Base-by-base conservation (phyloP, 371 early-diverging fungal genomes). In the Funneliformis caledonium region DNA sequence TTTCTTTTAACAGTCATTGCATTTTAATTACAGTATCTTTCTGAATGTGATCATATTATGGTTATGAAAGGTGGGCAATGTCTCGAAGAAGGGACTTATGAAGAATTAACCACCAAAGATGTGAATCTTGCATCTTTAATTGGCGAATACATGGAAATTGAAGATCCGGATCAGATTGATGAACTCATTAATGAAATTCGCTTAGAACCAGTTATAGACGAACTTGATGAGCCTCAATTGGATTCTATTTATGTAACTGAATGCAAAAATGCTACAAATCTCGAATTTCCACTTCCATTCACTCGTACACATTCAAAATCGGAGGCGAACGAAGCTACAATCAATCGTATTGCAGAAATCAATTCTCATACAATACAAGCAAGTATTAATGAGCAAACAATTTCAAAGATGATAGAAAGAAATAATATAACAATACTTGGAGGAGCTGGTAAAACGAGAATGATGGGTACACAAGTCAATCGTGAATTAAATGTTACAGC, bases 11-110 rank as follows among this genome's bases (percentile, higher is more conserved):
- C 19, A 16, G 2, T 42, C 16, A 16, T 5, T 52, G 19, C 16
- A 69, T 16, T 43, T 45, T 50, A 56, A 73, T 52, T 73, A 7
- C 59, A 79, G 82, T 91, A 89, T 82, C 83, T 93, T 47, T 84
- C 87, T 4, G 86, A 90, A 26, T 91, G 91, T 74, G 92, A 94
- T 76, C 82, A 83, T 16, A 87, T 94, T 47, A 83, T 94, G 31
- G 91, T 91, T 33, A 84, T 94, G 84, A 92, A 92, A 83, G 85
- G 87, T 47, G 96, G 96, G 9, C 84, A 83, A 14, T 82, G 93
- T 45, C 86, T 89, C 52, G 93, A 90, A 75, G 87, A 90, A 43
- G 96, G 96, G 5, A 89, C 91, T 0, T 94, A 88, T 78, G 82
- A 80, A 22, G 92, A 94, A 80, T 85, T 96, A 43, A 89, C 92